These are phyloP conservation scores for Lumnitzera littorea DNA, from an alignment of 345 rosid genomes.

Conservation along the genomic window DNA sequence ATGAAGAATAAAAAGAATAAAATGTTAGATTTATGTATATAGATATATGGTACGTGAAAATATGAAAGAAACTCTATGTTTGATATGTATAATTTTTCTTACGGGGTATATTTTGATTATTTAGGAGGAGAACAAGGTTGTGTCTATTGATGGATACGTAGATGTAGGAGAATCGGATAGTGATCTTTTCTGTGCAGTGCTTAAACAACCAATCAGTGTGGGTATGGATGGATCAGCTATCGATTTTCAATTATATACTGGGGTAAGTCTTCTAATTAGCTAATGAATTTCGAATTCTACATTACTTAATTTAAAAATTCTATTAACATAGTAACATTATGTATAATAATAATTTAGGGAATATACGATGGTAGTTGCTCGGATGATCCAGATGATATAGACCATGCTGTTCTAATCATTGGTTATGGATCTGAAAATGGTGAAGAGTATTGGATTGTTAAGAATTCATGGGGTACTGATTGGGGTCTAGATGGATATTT, in stretches of 20 bases:
- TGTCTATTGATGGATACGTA: conserved; percentile 53
- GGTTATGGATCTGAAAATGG: conserved; percentile 63
- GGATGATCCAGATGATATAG: conserved; percentile 45
- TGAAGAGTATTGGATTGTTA: conserved; percentile 80
- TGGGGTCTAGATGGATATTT: conserved; percentile 69
- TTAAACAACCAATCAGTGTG: conserved; percentile 66
- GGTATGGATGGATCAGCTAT: conserved; percentile 65
- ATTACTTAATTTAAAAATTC: neutral
- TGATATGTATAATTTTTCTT: neutral
- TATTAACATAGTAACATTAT: neutral
- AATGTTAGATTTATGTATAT: no score
- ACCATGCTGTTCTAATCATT: conserved; percentile 68
- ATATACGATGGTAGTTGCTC: conserved; percentile 57
- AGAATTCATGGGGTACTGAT: conserved; percentile 73
- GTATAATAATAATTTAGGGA: conserved; percentile 28
- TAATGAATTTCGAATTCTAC: neutral
- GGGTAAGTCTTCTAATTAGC: conserved; percentile 31
- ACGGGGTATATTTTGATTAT: neutral
- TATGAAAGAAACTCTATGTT: no score
- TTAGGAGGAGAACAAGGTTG: conserved; percentile 48
- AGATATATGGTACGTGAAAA: no score
- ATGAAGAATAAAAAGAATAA: no score
- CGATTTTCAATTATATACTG: conserved; percentile 70
- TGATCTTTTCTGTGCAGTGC: conserved; percentile 57
- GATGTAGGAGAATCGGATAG: conserved; percentile 55